Conservation (phyloP, 2,329 filamentous ascomycete genomes). For the Lachnellula cervina region DNA sequence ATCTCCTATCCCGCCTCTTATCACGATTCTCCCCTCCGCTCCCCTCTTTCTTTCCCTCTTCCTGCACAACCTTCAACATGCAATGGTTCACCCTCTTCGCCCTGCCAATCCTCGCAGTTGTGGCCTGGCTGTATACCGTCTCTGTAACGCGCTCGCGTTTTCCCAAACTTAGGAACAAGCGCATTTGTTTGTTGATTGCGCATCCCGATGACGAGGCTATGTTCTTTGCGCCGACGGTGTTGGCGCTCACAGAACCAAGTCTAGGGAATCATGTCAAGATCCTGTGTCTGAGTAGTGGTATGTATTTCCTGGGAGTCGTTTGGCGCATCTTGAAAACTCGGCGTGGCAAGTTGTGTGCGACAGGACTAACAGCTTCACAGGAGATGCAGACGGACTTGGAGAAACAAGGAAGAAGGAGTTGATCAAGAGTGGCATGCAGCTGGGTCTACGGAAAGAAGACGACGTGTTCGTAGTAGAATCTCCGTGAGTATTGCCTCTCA, state of each 20-base stretch:
- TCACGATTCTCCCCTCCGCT: neutral
- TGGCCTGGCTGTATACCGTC: constrained; percentile 34
- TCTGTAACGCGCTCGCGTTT: constrained; percentile 42
- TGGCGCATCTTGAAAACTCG: no score
- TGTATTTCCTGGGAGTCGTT: constrained; percentile 13
- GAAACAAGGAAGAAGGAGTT: constrained; percentile 79
- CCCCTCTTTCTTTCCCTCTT: neutral
- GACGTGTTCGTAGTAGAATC: constrained; percentile 86
- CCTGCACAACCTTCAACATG: constrained; percentile 17
- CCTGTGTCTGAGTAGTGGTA: constrained; percentile 82
- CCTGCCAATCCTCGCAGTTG: constrained; percentile 38
- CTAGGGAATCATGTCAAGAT: constrained; percentile 91
- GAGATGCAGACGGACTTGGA: constrained; percentile 83
- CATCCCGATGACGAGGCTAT: constrained; percentile 99
- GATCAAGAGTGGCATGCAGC: constrained; percentile 67
- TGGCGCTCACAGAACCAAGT: constrained; percentile 75
- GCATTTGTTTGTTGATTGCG: constrained; percentile 87
- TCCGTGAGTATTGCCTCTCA: constrained; percentile 44
- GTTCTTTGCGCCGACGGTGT: constrained; percentile 91
- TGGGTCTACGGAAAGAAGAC: constrained; percentile 69
- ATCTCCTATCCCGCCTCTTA: constrained; percentile 1
- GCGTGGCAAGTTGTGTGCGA: neutral
- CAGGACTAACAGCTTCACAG: constrained; percentile 36
- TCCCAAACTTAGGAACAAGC: constrained; percentile 71
- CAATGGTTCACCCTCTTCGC: constrained; percentile 25